These are phyloP conservation scores for Psilocybe tampanensis DNA, from an alignment of 768 basidiomycete species.

Conservation along the genomic window DNA sequence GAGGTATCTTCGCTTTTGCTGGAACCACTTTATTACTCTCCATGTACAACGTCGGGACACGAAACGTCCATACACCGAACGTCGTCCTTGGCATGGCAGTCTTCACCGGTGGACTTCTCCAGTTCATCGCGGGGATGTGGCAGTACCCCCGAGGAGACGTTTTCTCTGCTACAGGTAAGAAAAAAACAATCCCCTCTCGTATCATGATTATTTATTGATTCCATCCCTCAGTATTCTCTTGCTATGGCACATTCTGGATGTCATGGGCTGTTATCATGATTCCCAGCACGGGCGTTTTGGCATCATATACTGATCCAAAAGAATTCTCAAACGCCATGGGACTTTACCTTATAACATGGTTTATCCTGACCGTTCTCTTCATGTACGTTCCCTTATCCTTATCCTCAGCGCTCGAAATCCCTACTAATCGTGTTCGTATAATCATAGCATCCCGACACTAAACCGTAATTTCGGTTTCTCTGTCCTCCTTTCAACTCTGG, in stretches of 20 bases:
- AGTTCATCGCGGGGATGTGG: constrained; percentile 85
- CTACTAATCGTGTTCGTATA: background rate
- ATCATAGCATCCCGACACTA: constrained; percentile 25
- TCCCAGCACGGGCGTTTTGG: constrained; percentile 57
- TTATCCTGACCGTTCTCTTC: constrained; percentile 63
- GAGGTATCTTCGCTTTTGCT: background rate
- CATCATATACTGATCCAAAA: constrained; percentile 44
- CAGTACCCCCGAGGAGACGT: constrained; percentile 61
- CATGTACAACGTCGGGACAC: constrained; percentile 59
- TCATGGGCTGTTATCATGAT: constrained; percentile 71
- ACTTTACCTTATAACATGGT: constrained; percentile 69
- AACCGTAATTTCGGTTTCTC: constrained; percentile 26
- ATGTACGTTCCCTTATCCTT: constrained; percentile 43
- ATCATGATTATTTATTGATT: background rate
- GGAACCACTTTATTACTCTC: constrained; percentile 22
- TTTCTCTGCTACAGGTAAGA: constrained; percentile 61
- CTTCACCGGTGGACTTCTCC: constrained; percentile 73
- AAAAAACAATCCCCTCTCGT: background rate
- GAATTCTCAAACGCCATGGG: constrained; percentile 64
- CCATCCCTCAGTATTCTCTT: constrained; percentile 56
- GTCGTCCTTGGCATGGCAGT: constrained; percentile 78
- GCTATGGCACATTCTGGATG: constrained; percentile 82
- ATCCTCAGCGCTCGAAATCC: too few species aligned
- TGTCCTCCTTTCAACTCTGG: constrained; percentile 25
- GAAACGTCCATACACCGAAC: constrained; percentile 53